Evolutionary conservation across 768 basidiomycete genomes (phyloP), one percentile per base, ranked within the genome.

Genomic region (Lyophyllum shimeji): DNA sequence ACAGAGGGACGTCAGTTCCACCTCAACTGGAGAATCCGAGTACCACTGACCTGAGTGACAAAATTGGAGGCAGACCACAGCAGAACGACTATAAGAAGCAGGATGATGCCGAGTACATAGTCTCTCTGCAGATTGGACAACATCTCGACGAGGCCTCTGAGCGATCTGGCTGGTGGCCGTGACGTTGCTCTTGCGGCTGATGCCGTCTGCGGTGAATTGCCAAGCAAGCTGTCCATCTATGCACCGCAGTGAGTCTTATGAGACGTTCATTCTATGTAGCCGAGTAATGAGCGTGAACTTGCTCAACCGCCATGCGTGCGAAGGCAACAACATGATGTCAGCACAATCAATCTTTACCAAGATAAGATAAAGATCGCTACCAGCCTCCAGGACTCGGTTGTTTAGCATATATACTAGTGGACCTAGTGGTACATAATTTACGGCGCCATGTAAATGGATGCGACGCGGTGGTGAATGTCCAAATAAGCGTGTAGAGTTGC

Each of bases 51-150:
- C 80, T 93, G 90, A 11, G 89, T 95, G 39, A 96, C 76, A 65
- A 95, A 96, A 69, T 88, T 95, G 46, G 89, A 90, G 11, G 79
- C 72, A 15, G 95, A 96, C 95, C 95, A 98, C 12, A 97, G 79
- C 33, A 91, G 58, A 34, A 93, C 92, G 49, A 95, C 93, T 18
- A 84, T 55, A 2, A 93, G 67, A 20, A 95, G 81, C 42, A 94
- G 74, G 24, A 74, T 73, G 50, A 94, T 85, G 50, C 93, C 93
- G 25, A 83, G 62, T 27, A 69, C 67, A 63, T 78, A 82, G 48
- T 77, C 71, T 39, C 61, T 70, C 40, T 66, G 69, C 53, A 40
- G 39, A 4, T 66, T 60, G 21, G 67, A 50, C 20, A 49, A 39
- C 33, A 46, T 60, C 31, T 46, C 58, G 27, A 53, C 11, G 55